Evolutionary conservation across 2,329 filamentous ascomycete species (phyloP), one percentile per base, ranked within the genome.

Genomic region (Diplodia intermedia): DNA sequence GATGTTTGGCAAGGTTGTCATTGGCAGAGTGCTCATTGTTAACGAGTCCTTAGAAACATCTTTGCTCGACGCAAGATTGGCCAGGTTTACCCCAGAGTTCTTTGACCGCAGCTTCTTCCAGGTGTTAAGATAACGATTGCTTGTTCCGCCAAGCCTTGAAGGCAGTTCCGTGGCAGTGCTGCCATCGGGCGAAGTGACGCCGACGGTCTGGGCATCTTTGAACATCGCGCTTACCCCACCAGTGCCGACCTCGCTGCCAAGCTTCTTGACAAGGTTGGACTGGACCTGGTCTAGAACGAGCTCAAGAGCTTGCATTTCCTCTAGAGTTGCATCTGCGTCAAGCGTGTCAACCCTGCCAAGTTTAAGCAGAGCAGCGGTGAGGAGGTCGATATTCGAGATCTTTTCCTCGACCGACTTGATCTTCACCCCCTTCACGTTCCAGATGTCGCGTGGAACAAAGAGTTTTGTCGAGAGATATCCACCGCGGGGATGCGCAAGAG

Each of bases 291-390:
- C 94, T 36, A 99, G 85, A 36, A 97, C 86, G 47, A 85, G 85
- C 78, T 99, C 95, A 4, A 99, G 84, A 2, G 89, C 86, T 77
- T 98, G 93, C 90, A 99, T 95, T 78, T 99, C 95, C 73, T 97
- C 93, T 18, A 97, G 84, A 23, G 98, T 89, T 0, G 93, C 92
- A 76, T 97, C 94, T 0, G 94, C 94, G 76, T 99, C 94, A 70
- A 89, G 90, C 0, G 91, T 95, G 74, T 99, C 93, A 0, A 97
- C 93, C 70, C 89, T 87, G 7, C 89, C 88, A 43, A 99, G 86
- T 76, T 94, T 95, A 68, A 93, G 85, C 36, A 99, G 83, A 11
- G 94, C 94, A 0, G 94, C 93, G 0, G 94, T 98, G 61, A 99
- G 85, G 63, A 93, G 85, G 78, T 99, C 95, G 77, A 94, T 97